Conservation (phyloP, 2,329 filamentous ascomycete genomes). For the Dryadomyces sulphureus region DNA sequence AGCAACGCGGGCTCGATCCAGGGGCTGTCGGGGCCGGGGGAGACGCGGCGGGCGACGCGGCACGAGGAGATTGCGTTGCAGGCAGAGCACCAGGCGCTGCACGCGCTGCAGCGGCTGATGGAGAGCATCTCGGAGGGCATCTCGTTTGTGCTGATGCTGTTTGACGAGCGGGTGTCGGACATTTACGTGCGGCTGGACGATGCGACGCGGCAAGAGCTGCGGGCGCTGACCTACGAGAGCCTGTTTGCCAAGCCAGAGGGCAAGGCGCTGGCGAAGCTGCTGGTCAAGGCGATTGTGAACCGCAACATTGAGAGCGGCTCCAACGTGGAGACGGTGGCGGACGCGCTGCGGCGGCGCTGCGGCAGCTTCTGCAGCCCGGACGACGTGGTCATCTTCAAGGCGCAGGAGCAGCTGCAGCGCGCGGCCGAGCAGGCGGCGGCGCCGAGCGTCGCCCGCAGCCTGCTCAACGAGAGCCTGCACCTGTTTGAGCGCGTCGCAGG, state of each 20-base stretch:
- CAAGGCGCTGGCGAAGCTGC: slow-evolving; percentile 78
- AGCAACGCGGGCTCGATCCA: slow-evolving; percentile 87
- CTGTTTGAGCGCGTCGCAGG: slow-evolving; percentile 82
- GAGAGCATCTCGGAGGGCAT: slow-evolving; percentile 91
- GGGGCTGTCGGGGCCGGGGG: slow-evolving; percentile 79
- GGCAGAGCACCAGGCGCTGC: slow-evolving; percentile 84
- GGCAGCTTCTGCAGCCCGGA: slow-evolving; percentile 96
- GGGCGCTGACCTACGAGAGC: slow-evolving; percentile 70
- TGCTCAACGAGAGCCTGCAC: slow-evolving; percentile 77
- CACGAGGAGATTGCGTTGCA: slow-evolving; percentile 88
- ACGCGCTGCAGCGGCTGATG: slow-evolving; percentile 73
- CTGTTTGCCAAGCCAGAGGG: slow-evolving; percentile 70
- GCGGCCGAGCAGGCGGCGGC: slow-evolving; percentile 66
- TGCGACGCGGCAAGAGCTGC: slow-evolving; percentile 50
- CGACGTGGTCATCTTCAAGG: slow-evolving; percentile 96
- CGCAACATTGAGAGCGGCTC: slow-evolving; percentile 93
- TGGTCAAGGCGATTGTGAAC: slow-evolving; percentile 97
- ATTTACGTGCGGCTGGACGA: slow-evolving; percentile 68
- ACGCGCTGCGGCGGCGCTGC: slow-evolving; percentile 80
- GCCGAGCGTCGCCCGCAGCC: slow-evolving; percentile 58
- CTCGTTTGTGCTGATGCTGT: slow-evolving; percentile 86
- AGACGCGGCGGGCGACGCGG: slow-evolving; percentile 64
- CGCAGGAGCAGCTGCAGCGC: slow-evolving; percentile 84
- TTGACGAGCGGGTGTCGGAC: slow-evolving; percentile 83
- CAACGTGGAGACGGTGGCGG: slow-evolving; percentile 93